phyloP scores from a whole-genome alignment of 345 rosid species.

The Salix purpurea region DNA sequence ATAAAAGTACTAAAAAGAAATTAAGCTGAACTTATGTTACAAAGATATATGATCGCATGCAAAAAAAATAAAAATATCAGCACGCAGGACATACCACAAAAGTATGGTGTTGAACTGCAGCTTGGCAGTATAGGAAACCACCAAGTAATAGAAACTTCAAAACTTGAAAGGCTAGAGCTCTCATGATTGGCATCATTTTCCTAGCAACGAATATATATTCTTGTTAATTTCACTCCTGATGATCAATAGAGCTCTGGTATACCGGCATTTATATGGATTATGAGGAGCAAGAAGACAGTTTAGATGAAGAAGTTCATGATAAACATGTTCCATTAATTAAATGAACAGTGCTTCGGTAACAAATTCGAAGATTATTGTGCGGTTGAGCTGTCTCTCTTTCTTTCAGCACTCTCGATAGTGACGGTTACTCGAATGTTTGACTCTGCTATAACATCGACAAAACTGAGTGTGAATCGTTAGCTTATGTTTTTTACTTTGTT shows the following conservation, averaged over 20 bases:
- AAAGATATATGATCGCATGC: too few relatives aligned
- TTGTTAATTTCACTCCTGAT: neutral
- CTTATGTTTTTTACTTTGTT: too few relatives aligned
- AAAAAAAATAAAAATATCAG: too few relatives aligned
- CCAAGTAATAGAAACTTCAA: slow-evolving; percentile 4
- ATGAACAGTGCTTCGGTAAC: neutral
- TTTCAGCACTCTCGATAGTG: too few relatives aligned
- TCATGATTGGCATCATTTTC: neutral
- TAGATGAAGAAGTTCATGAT: neutral
- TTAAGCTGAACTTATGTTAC: too few relatives aligned
- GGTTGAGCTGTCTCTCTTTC: too few relatives aligned
- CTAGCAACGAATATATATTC: neutral
- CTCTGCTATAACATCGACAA: too few relatives aligned
- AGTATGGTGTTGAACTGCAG: slow-evolving; percentile 6
- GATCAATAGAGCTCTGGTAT: neutral
- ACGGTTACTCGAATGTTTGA: too few relatives aligned
- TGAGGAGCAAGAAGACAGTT: neutral
- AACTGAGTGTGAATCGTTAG: too few relatives aligned
- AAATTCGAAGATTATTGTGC: too few relatives aligned
- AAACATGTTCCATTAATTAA: neutral
- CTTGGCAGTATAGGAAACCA: slow-evolving; percentile 8
- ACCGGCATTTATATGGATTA: neutral
- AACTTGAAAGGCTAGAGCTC: neutral
- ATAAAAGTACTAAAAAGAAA: too few relatives aligned
- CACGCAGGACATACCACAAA: slow-evolving; percentile 6